Evolutionary conservation across 768 basidiomycete genomes (phyloP).

Genomic region (Cystobasidium onofrii): DNA sequence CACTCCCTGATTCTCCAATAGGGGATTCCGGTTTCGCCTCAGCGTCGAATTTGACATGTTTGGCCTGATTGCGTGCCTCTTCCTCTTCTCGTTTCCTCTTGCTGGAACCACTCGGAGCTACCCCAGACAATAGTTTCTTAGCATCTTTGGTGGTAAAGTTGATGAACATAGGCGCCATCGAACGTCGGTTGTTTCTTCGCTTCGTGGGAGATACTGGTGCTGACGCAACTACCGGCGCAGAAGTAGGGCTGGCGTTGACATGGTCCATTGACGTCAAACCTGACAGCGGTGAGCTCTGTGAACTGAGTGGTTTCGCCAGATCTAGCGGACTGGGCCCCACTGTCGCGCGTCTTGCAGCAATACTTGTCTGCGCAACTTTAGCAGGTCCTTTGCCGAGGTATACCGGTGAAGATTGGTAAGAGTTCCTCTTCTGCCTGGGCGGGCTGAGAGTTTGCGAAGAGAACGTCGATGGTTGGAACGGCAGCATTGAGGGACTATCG

Average conservation of each 20-base stretch:
- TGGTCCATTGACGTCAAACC: neutral
- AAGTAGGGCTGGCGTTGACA: neutral
- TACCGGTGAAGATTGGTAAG: conserved; percentile 1
- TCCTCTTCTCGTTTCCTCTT: conserved; percentile 39
- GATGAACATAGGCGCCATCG: conserved; percentile 31
- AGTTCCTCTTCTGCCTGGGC: neutral
- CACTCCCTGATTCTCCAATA: neutral
- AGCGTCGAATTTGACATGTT: neutral
- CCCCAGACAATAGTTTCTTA: conserved; percentile 40
- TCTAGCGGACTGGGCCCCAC: conserved; percentile 5
- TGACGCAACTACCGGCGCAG: neutral
- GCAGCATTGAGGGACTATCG: conserved; percentile 9
- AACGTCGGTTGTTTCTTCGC: neutral
- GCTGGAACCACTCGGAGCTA: conserved; percentile 40
- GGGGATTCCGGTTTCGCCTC: neutral
- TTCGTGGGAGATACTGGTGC: neutral
- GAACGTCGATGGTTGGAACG: neutral
- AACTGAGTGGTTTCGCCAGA: neutral
- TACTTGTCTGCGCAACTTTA: neutral
- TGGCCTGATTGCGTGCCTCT: conserved; percentile 25
- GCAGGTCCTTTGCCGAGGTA: conserved; percentile 22
- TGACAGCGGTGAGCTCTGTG: neutral
- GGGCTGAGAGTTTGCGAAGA: neutral
- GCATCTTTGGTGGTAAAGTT: conserved; percentile 33
- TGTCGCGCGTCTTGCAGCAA: conserved; percentile 3